These are phyloP conservation scores for Pogostemon cablin DNA, from an alignment of 257 asterid genomes.

Conservation along the genomic window DNA sequence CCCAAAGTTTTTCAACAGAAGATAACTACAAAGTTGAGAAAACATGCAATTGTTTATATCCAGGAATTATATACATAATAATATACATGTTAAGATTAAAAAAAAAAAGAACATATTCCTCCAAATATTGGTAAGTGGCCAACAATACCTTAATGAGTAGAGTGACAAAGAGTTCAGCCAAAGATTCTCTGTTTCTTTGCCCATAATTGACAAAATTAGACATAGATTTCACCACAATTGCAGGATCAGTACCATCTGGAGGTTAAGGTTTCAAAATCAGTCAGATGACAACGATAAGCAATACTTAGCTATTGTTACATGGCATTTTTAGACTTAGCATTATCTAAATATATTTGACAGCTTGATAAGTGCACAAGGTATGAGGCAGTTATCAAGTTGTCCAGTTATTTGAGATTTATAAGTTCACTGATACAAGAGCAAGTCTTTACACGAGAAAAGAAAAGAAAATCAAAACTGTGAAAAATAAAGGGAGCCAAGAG, in stretches of 20 bases:
- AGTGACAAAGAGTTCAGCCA: constrained; percentile 85
- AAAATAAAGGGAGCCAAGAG: neutral
- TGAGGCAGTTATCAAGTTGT: constrained; percentile 8
- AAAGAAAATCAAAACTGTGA: neutral
- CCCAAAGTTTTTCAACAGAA: constrained; percentile 80
- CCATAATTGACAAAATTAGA: constrained; percentile 64
- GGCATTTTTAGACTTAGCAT: constrained; percentile 4
- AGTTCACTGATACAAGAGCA: neutral
- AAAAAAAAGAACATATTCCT: constrained; percentile 16
- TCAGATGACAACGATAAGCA: constrained; percentile 21
- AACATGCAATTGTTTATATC: constrained; percentile 16
- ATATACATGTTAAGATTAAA: neutral
- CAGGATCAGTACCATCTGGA: constrained; percentile 80
- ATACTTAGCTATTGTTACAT: constrained; percentile 9
- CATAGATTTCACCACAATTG: constrained; percentile 53
- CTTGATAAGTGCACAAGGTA: neutral
- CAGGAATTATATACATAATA: neutral
- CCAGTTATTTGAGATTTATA: constrained; percentile 1
- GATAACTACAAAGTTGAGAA: constrained; percentile 58
- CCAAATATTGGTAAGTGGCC: constrained; percentile 1
- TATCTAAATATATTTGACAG: constrained; percentile 2
- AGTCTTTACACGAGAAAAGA: neutral
- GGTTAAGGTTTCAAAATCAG: constrained; percentile 32
- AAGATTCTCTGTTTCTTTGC: constrained; percentile 60
- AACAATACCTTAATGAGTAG: constrained; percentile 70